Conservation (phyloP, 108 stramenopile genomes). For the Fistulifera solaris region DNA sequence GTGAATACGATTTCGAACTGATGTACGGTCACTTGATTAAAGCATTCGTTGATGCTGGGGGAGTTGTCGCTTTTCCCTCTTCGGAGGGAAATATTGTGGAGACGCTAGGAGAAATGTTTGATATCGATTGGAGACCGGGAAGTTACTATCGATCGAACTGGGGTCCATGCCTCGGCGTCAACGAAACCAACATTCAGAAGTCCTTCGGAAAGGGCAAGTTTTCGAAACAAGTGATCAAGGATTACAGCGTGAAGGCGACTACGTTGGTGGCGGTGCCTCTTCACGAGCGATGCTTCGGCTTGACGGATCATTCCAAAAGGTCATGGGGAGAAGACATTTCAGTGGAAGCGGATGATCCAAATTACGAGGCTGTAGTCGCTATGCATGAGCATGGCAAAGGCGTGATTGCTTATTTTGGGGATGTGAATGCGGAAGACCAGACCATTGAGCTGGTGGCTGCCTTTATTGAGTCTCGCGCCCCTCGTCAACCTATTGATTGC, state of each 20-base stretch:
- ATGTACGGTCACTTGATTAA: conserved; percentile 6
- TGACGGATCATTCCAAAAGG: too few relatives aligned
- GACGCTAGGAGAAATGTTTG: conserved; percentile 7
- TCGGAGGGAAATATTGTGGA: conserved; percentile 1
- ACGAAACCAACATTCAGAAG: not conserved
- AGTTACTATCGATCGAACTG: conserved; percentile 4
- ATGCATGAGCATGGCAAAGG: conserved; percentile 12
- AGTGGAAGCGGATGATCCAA: not conserved
- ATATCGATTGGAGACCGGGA: conserved; percentile 1
- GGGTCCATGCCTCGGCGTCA: not conserved
- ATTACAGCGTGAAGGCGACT: not conserved
- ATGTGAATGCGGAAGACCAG: conserved; percentile 6
- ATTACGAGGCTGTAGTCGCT: conserved; percentile 12
- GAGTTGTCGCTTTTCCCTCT: conserved; percentile 8
- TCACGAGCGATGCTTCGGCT: too few relatives aligned
- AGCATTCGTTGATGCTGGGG: conserved; percentile 7
- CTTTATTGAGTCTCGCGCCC: conserved; percentile 10
- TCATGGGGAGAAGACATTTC: too few relatives aligned
- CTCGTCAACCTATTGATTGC: conserved; percentile 2
- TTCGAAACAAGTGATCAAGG: too few relatives aligned
- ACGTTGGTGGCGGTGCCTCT: not conserved
- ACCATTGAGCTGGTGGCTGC: conserved; percentile 5
- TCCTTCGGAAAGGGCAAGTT: conserved; percentile 2
- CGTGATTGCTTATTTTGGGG: conserved; percentile 7
- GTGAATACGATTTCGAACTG: conserved; percentile 6